These are phyloP conservation scores for Botrytis deweyae DNA, from an alignment of 2,329 filamentous ascomycete genomes.

Conservation along the genomic window DNA sequence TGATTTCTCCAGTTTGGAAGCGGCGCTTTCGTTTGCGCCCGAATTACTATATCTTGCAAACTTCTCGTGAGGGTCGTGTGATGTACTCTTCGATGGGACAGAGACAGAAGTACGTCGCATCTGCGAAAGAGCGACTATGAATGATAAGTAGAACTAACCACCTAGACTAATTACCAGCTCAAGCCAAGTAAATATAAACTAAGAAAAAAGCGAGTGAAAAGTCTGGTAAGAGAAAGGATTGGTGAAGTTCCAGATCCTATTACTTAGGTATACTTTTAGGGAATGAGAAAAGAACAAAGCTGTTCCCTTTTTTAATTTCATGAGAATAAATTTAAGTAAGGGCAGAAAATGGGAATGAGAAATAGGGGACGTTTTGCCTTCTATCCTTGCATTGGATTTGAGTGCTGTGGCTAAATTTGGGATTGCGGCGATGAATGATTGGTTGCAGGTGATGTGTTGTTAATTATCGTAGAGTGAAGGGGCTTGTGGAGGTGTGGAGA, in stretches of 20 bases:
- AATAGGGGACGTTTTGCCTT: constrained; percentile 3
- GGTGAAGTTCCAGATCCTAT: constrained; percentile 12
- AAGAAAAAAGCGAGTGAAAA: constrained; percentile 23
- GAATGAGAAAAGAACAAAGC: not conserved
- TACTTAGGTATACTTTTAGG: not conserved
- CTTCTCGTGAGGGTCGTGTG: constrained; percentile 64
- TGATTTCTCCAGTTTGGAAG: constrained; percentile 53
- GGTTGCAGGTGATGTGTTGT: not conserved
- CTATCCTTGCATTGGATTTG: constrained; percentile 15
- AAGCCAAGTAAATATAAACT: constrained; percentile 15
- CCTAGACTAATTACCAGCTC: constrained; percentile 12
- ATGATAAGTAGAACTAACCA: constrained; percentile 21
- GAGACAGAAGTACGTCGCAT: constrained; percentile 68
- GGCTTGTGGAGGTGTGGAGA: not conserved
- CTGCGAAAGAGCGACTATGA: constrained; percentile 32
- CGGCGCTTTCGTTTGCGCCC: constrained; percentile 43
- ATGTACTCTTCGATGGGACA: constrained; percentile 59
- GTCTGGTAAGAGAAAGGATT: constrained; percentile 9
- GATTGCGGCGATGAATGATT: not conserved
- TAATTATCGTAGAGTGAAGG: not conserved
- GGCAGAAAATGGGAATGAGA: constrained; percentile 26
- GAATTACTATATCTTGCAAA: constrained; percentile 56
- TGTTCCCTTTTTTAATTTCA: not conserved
- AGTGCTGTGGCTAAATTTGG: not conserved
- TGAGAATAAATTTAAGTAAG: not conserved